These are phyloP conservation scores for Paracoccidioides lutzii DNA, from an alignment of 2,329 filamentous ascomycete genomes.

Conservation along the genomic window DNA sequence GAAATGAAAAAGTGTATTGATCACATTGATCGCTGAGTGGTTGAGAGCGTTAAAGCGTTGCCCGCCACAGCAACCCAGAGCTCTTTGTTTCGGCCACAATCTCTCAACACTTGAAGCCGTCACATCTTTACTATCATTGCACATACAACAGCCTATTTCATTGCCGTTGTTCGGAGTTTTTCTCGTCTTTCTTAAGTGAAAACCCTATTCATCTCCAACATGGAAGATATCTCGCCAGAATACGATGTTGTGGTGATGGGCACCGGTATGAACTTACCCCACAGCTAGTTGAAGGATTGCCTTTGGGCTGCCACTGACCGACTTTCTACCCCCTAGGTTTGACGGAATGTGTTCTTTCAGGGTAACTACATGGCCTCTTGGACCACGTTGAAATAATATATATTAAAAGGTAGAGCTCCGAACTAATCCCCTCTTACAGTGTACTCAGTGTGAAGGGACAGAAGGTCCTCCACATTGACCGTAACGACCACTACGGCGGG, in stretches of 20 bases:
- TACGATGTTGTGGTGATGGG: slow-evolving; percentile 98
- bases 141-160: slow-evolving; percentile 4
- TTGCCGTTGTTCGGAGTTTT: slow-evolving; percentile 7
- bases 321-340: slow-evolving; percentile 49
- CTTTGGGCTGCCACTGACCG: slow-evolving; percentile 12
- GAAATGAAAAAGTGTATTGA: too few species aligned
- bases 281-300: slow-evolving; percentile 11
- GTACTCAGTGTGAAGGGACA: slow-evolving; percentile 97
- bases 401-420: background rate
- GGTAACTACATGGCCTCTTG: slow-evolving; percentile 43
- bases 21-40: too few species aligned
- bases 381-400: background rate
- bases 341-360: slow-evolving; percentile 97
- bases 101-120: background rate
- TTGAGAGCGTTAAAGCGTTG: too few species aligned
- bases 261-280: slow-evolving; percentile 58
- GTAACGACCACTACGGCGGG: slow-evolving; percentile 98
- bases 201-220: slow-evolving; percentile 35
- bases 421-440: slow-evolving; percentile 35
- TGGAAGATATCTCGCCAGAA: slow-evolving; percentile 97
- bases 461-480: slow-evolving; percentile 97
- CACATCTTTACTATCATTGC: background rate
- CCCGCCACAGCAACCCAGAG: background rate
- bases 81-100: background rate
- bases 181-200: background rate